Evolutionary conservation across 2,329 filamentous ascomycete genomes (phyloP).

Genomic region (Paecilomyces niveus): DNA sequence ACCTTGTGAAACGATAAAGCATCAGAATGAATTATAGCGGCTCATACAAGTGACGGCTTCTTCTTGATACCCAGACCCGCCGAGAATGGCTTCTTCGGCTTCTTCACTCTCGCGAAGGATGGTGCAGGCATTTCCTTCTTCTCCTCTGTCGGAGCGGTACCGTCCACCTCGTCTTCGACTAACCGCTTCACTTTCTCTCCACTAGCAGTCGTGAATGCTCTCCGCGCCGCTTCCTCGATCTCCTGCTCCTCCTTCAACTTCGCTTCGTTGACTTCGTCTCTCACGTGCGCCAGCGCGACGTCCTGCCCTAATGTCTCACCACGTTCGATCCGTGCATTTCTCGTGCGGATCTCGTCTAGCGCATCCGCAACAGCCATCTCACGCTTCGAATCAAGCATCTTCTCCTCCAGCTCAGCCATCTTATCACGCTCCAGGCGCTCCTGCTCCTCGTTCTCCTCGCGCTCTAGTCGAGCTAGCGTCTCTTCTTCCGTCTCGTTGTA

Average conservation of each 20-base stretch:
- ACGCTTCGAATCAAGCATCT: slow-evolving; percentile 83
- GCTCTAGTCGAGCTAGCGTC: slow-evolving; percentile 73
- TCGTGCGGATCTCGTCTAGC: slow-evolving; percentile 83
- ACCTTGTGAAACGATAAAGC: neutral
- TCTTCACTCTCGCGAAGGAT: slow-evolving; percentile 67
- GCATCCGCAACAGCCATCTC: slow-evolving; percentile 98
- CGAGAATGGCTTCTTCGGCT: slow-evolving; percentile 79
- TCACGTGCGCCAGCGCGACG: slow-evolving; percentile 48
- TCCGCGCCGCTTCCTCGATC: slow-evolving; percentile 71
- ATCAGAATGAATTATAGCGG: slow-evolving; percentile 18
- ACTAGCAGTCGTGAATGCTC: slow-evolving; percentile 64
- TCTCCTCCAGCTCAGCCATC: slow-evolving; percentile 92
- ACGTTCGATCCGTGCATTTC: slow-evolving; percentile 81
- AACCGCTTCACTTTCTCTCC: slow-evolving; percentile 47
- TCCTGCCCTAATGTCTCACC: slow-evolving; percentile 61
- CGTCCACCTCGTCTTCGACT: slow-evolving; percentile 43
- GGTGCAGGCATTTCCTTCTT: slow-evolving; percentile 39
- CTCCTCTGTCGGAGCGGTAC: slow-evolving; percentile 22
- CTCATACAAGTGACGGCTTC: slow-evolving; percentile 50
- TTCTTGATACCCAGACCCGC: slow-evolving; percentile 81
- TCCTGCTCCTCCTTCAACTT: slow-evolving; percentile 65
- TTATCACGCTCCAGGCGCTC: slow-evolving; percentile 71
- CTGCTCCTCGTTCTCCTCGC: slow-evolving; percentile 59
- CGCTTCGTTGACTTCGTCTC: slow-evolving; percentile 51
- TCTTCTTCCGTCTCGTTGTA: slow-evolving; percentile 77